Evolutionary conservation across 345 rosid genomes (phyloP), one percentile per base, ranked within the genome.

Genomic region (Eutrema japonicum): DNA sequence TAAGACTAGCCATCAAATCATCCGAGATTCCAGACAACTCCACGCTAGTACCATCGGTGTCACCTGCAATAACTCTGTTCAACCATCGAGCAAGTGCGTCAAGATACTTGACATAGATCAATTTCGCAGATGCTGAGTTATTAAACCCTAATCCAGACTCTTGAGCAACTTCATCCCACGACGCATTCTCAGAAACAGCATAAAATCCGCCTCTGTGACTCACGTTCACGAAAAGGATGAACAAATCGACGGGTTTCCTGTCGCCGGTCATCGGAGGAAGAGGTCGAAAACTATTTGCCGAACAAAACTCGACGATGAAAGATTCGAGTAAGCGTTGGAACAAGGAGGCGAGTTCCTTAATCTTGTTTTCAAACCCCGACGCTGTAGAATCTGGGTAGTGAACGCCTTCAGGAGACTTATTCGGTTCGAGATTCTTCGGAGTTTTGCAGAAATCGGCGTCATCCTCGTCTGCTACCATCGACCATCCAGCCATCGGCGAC

Each of bases 191-290:
- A 1, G 83, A 82, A 73, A 86, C 90, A 5, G 69, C 77, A 33
- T 68, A 46, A 14, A 70, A 78, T 0, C 91, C 90, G 7, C 87
- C 93, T 16, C 72, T 88, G 37, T 77, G 64, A 37, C 82, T 81
- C 71, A 87, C 96, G 29, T 65, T 70, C 40, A 85, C 13, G 46
- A 78, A 85, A 3, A 90, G 83, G 32, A 63, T 82, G 57, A 82
- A 80, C 85, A 90, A 82, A 79, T 86, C 83, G 5, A 85, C 77
- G 13, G 47, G 5, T 52, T 74, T 76, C 10, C 87, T 91, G 71
- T 86, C 77, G 30, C 85, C 87, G 60, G 84, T 85, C 87, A 83
- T 70, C 29, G 89, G 84, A 66, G 93, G 87, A 29, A 73, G 66
- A 57, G 84, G 74, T 46, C 71, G 71, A 8, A 66, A 66, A 66